Base-by-base conservation (phyloP, 148 eudicot genomes). In the Tetragonia tetragonoides region DNA sequence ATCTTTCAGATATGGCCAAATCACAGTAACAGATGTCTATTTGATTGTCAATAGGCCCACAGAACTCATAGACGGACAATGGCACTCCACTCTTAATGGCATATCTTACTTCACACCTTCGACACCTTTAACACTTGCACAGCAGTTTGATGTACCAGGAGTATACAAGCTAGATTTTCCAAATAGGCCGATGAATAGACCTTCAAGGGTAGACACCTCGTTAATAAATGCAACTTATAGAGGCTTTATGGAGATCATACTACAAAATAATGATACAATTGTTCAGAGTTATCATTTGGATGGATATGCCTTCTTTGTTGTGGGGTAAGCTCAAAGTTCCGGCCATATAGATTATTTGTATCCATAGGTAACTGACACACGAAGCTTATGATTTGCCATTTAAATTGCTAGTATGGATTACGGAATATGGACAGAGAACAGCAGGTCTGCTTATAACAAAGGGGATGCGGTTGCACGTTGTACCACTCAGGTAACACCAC, bases 401-500 rank as follows among this genome's bases (percentile, higher is more conserved):
- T 61, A 2, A 71, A 72, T 81, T 81, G 72, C 47, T 54, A 95
- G 99, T 71, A 95, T 95, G 99, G 97, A 95, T 84, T 89, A 74
- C 49, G 97, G 99, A 68, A 86, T 82, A 15, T 95, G 99, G 99
- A 91, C 94, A 2, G 99, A 93, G 83, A 88, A 90, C 78, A 95
- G 99, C 81, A 85, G 99, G 82, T 73, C 81, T 34, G 84, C 82
- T 42, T 95, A 95, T 87, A 95, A 95, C 89, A 93, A 89, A 86
- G 87, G 93, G 87, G 99, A 95, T 75, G 97, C 96, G 60, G 97
- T 95, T 77, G 99, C 99, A 79, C 97, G 99, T 63, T 86, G 88
- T 88, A 93, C 97, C 72, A 90, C 91, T 61, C 99, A 93, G 92
- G 96, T 89, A 80, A 17, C 59, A 20, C 28, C 28, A 5, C 4